Conservation (phyloP, 148 eudicot genomes). For the Diospyros kaki region DNA sequence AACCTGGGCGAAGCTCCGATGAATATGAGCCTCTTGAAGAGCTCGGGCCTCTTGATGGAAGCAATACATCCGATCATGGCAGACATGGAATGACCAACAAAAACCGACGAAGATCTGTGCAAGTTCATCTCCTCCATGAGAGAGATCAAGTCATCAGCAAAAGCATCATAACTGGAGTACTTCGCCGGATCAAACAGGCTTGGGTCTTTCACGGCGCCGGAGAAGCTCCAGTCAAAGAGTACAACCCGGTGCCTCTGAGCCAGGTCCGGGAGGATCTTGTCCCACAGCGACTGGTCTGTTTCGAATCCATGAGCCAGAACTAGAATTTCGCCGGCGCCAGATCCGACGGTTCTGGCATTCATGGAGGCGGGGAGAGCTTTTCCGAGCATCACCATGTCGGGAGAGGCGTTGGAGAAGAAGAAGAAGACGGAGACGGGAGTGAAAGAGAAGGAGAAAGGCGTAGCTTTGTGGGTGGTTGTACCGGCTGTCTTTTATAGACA, state of each 20-base stretch:
- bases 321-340: slow-evolving; percentile 41
- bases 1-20: slow-evolving; percentile 84
- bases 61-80: slow-evolving; percentile 87
- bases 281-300: slow-evolving; percentile 77
- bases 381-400: slow-evolving; percentile 47
- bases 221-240: slow-evolving; percentile 74
- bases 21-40: slow-evolving; percentile 66
- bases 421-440: not conserved
- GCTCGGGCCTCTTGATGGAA: slow-evolving; percentile 69
- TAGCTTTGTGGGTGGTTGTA: slow-evolving; percentile 4
- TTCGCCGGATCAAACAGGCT: slow-evolving; percentile 38
- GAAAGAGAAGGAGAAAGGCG: not conserved
- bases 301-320: slow-evolving; percentile 86
- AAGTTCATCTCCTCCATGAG: slow-evolving; percentile 69
- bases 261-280: slow-evolving; percentile 49
- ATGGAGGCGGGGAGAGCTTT: slow-evolving; percentile 42
- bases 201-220: slow-evolving; percentile 33
- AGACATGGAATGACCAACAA: slow-evolving; percentile 88
- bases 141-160: slow-evolving; percentile 63
- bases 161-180: slow-evolving; percentile 53
- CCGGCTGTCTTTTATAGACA: slow-evolving; percentile 3
- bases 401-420: not conserved
- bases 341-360: slow-evolving; percentile 61
- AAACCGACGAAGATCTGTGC: slow-evolving; percentile 33
- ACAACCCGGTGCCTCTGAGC: slow-evolving; percentile 40